Evolutionary conservation across 2,329 filamentous ascomycete genomes (phyloP).

Genomic region (Raffaelea albimanens): DNA sequence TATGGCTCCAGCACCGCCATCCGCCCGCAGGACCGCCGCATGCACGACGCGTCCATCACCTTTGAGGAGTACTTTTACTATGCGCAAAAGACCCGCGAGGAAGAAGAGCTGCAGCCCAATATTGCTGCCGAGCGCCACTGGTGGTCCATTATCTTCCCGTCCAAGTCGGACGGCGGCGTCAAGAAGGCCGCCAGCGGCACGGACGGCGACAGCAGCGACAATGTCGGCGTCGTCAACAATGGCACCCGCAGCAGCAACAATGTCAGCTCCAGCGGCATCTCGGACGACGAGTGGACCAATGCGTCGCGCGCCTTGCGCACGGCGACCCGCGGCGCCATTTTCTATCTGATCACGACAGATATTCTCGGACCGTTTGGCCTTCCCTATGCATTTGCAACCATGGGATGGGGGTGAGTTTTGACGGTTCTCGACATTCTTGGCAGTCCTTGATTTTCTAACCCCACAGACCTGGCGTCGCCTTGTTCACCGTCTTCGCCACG

Average conservation of each 20-base stretch:
- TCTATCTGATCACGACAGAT: slow-evolving; percentile 40
- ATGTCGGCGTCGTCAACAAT: slow-evolving; percentile 1
- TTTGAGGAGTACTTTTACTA: slow-evolving; percentile 28
- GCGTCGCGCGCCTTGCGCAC: slow-evolving; percentile 36
- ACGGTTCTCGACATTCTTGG: background rate
- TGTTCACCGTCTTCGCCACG: slow-evolving; percentile 34
- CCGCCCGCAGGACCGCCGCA: slow-evolving; percentile 10
- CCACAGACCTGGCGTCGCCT: slow-evolving; percentile 30
- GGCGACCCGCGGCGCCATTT: slow-evolving; percentile 33
- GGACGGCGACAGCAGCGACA: background rate
- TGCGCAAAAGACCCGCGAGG: slow-evolving; percentile 20
- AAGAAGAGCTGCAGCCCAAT: slow-evolving; percentile 18
- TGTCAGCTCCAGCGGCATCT: slow-evolving; percentile 13
- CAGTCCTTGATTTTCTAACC: background rate
- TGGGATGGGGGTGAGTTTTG: slow-evolving; percentile 17
- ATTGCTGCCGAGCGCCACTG: slow-evolving; percentile 12
- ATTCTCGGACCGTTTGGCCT: slow-evolving; percentile 33
- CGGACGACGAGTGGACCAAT: slow-evolving; percentile 34
- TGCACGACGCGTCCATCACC: slow-evolving; percentile 19
- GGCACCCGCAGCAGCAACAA: background rate
- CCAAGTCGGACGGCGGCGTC: slow-evolving; percentile 13
- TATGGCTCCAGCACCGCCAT: background rate
- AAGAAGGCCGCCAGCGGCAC: background rate
- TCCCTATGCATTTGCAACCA: slow-evolving; percentile 21
- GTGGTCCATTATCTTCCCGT: slow-evolving; percentile 14